These are phyloP conservation scores for Scutellaria galericulata DNA, from an alignment of 257 asterid species.

Conservation along the genomic window DNA sequence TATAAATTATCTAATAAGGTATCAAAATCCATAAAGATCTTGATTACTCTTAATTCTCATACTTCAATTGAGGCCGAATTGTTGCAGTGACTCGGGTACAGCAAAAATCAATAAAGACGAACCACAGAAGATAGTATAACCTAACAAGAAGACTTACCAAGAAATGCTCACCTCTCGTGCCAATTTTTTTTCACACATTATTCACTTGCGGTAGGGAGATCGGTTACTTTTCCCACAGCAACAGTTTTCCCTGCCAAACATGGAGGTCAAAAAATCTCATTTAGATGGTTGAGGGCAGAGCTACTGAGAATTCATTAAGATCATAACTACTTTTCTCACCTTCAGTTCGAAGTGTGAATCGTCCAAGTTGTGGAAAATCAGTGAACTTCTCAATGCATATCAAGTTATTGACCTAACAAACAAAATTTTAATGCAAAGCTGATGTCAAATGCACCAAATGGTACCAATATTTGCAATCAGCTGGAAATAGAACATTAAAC, in stretches of 20 bases:
- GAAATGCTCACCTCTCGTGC: slow-evolving; percentile 35
- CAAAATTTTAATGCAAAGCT: slow-evolving; percentile 22
- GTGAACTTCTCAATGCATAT: slow-evolving; percentile 82
- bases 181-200: slow-evolving; percentile 37
- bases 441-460: background rate
- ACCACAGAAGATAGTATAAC: background rate
- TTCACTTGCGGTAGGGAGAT: slow-evolving; percentile 40
- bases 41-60: background rate
- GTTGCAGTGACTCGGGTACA: no score
- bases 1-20: background rate
- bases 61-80: no score
- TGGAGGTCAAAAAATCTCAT: background rate
- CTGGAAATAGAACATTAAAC: background rate
- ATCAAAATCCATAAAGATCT: background rate
- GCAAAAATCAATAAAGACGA: background rate
- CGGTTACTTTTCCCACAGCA: slow-evolving; percentile 68
- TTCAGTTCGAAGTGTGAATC: slow-evolving; percentile 95
- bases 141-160: background rate
- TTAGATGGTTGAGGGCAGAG: background rate
- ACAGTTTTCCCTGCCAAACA: slow-evolving; percentile 71
- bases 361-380: slow-evolving; percentile 83
- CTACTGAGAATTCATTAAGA: slow-evolving; percentile 11
- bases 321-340: slow-evolving; percentile 46
- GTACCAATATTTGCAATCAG: background rate
- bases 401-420: slow-evolving; percentile 70